Conservation (phyloP, 1,284 basidiomycete genomes). For the Pascua sp. region DNA sequence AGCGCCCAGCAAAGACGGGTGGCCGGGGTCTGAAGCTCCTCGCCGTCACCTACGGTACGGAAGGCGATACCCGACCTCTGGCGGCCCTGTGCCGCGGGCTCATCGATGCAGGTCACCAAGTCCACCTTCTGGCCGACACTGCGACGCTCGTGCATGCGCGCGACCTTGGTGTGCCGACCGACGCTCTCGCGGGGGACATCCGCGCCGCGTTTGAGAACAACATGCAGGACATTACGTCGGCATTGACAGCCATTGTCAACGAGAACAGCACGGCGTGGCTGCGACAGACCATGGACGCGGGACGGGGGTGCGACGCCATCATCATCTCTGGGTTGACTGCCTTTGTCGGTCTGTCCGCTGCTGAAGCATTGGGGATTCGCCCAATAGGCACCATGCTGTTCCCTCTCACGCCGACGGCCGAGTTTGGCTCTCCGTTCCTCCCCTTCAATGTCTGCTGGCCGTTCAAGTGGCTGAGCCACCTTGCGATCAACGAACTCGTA, state of each 20-base stretch:
- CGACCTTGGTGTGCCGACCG: background rate
- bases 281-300: background rate
- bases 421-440: background rate
- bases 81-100: slow-evolving; percentile 2
- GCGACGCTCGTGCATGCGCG: background rate
- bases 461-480: background rate
- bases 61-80: background rate
- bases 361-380: background rate
- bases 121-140: background rate
- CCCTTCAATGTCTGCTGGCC: background rate
- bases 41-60: background rate
- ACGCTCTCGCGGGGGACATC: background rate
- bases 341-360: background rate
- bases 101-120: background rate
- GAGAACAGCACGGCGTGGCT: background rate
- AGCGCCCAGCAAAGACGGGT: no score
- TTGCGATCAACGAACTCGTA: background rate
- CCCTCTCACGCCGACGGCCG: background rate
- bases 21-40: background rate
- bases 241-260: background rate
- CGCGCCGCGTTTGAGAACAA: background rate
- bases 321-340: background rate
- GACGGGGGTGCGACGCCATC: background rate
- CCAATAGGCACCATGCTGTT: background rate
- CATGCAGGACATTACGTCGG: background rate